phyloP scores from a whole-genome alignment of 108 stramenopile genomes.

The Chaetoceros tenuissimus region DNA sequence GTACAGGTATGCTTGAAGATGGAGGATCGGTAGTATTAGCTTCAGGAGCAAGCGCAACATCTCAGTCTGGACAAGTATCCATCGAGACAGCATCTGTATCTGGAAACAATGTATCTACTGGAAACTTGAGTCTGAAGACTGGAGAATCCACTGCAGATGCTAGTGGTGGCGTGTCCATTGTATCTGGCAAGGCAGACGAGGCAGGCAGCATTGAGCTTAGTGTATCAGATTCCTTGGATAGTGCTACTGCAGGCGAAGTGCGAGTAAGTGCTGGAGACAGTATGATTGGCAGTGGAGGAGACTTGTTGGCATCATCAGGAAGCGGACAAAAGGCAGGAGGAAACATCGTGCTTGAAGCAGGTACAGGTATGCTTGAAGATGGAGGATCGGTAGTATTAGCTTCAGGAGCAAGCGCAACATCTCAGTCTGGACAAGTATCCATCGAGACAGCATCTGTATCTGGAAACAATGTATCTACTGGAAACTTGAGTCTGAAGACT shows the following conservation, averaged over 20 bases:
- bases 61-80: neutral
- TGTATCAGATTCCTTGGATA: neutral
- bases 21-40: neutral
- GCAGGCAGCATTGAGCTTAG: conserved; percentile 10
- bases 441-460: neutral
- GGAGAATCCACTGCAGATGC: conserved; percentile 6
- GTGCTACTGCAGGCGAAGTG: neutral
- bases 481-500: conserved; percentile 6
- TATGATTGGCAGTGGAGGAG: neutral
- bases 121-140: conserved; percentile 6
- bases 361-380: neutral
- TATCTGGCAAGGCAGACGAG: conserved; percentile 5
- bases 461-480: conserved; percentile 4
- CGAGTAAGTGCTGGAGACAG: neutral
- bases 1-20: neutral
- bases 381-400: neutral
- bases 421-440: neutral
- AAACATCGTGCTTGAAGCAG: neutral
- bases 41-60: neutral
- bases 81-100: neutral
- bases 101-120: neutral
- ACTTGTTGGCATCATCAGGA: neutral
- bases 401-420: neutral
- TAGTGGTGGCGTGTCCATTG: conserved; percentile 13
- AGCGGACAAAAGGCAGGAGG: neutral